These are phyloP conservation scores for Penicillium sclerotiorum DNA, from an alignment of 2,329 filamentous ascomycete species.

Conservation along the genomic window DNA sequence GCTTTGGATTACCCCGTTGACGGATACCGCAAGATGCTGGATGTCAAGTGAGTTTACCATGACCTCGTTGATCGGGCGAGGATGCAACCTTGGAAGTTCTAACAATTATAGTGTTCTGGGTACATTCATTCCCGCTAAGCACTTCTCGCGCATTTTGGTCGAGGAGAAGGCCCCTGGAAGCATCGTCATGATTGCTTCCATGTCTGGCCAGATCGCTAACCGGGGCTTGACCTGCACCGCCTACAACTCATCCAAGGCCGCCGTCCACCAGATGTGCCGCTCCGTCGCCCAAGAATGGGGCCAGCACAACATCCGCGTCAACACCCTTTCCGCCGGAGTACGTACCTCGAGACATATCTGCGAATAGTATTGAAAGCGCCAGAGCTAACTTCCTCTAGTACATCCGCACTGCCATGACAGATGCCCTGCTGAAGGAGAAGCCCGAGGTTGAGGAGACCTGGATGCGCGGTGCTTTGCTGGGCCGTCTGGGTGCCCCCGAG, in stretches of 20 bases:
- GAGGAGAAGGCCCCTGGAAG: conserved; percentile 59
- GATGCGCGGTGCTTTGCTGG: conserved; percentile 57
- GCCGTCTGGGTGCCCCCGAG: conserved; percentile 50
- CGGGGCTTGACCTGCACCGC: conserved; percentile 66
- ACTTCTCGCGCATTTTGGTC: conserved; percentile 53
- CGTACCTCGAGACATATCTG: conserved; percentile 8
- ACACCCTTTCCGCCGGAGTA: conserved; percentile 74
- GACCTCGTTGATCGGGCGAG: not conserved
- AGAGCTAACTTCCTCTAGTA: conserved; percentile 37
- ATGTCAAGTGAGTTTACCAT: conserved; percentile 32
- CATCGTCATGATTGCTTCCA: conserved; percentile 69
- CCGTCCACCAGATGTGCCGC: conserved; percentile 52
- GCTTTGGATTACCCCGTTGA: conserved; percentile 51
- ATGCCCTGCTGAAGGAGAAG: conserved; percentile 47
- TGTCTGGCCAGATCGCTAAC: conserved; percentile 70
- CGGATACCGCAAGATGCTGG: conserved; percentile 37
- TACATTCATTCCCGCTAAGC: conserved; percentile 40
- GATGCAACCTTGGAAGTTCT: not conserved
- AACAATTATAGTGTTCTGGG: conserved; percentile 31
- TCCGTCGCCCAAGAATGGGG: conserved; percentile 54
- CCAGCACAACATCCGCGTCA: conserved; percentile 71
- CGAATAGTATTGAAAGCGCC: not conserved
- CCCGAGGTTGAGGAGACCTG: conserved; percentile 56
- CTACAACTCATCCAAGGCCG: conserved; percentile 56
- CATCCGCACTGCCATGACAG: conserved; percentile 54